A percentile compares a stretch with the other conserved stretches of the same genome.
phyloP scores from a whole-genome alignment of 768 basidiomycete genomes.

The Collybia mongolica region DNA sequence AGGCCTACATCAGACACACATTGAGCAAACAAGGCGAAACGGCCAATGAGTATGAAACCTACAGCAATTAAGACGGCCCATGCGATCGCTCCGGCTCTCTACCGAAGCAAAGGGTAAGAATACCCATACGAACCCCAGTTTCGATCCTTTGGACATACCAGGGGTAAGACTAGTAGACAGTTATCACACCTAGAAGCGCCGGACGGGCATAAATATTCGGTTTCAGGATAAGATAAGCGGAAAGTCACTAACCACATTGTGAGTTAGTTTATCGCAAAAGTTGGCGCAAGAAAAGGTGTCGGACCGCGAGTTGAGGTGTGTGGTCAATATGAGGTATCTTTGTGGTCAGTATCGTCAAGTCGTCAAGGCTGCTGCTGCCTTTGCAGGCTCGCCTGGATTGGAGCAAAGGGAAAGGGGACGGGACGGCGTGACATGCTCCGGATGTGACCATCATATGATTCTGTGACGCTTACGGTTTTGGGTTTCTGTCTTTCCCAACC shows the following conservation, averaged over 20 bases:
- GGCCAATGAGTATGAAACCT: conserved; percentile 19
- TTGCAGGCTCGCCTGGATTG: conserved; percentile 7
- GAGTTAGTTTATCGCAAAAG: conserved; percentile 10
- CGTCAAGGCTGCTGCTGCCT: conserved; percentile 8
- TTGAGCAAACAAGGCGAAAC: background rate
- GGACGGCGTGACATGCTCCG: conserved; percentile 8
- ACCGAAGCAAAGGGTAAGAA: conserved; percentile 28
- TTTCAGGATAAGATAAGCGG: conserved; percentile 18
- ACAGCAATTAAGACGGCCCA: conserved; percentile 67
- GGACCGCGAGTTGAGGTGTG: background rate
- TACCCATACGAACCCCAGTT: conserved; percentile 9
- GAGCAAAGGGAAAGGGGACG: conserved; percentile 1
- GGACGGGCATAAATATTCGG: conserved; percentile 8
- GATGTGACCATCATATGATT: conserved; percentile 17
- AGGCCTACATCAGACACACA: conserved; percentile 37
- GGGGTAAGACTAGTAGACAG: conserved; percentile 70
- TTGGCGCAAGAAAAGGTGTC: conserved; percentile 18
- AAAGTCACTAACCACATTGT: conserved; percentile 26
- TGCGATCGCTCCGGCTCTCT: conserved; percentile 73
- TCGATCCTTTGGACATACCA: conserved; percentile 43
- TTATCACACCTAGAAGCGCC: conserved; percentile 65
- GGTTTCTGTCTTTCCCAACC: background rate
- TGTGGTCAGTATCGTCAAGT: conserved; percentile 7
- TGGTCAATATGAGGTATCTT: conserved; percentile 4
- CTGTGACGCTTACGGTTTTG: background rate